Percentiles rank a stretch among this genome's conserved stretches.
Conservation (phyloP, 257 asterid genomes). For the Coffea canephora region DNA sequence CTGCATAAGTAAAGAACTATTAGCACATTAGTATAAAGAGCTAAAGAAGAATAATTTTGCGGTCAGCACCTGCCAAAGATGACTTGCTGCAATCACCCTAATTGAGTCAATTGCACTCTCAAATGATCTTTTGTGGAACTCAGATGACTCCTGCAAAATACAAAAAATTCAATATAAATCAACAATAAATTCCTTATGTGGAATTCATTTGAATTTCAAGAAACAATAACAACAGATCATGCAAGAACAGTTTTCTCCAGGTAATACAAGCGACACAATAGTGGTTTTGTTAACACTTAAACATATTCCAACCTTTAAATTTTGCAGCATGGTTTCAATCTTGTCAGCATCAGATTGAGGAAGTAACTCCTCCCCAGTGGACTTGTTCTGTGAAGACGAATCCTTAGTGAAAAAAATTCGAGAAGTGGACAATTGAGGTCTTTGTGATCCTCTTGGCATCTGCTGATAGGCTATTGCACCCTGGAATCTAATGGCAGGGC, state of each 20-base stretch:
- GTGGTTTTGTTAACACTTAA: slow-evolving; percentile 9
- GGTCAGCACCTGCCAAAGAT: slow-evolving; percentile 89
- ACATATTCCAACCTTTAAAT: slow-evolving; percentile 56
- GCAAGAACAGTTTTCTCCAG: not conserved
- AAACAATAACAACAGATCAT: not conserved
- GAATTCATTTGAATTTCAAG: not conserved
- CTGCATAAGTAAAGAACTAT: slow-evolving; percentile 46
- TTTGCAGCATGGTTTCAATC: slow-evolving; percentile 86
- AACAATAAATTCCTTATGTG: not conserved
- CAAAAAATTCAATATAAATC: slow-evolving; percentile 12
- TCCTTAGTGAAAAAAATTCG: slow-evolving; percentile 4
- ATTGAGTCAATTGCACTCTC: slow-evolving; percentile 78
- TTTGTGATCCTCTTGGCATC: slow-evolving; percentile 65
- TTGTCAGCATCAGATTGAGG: slow-evolving; percentile 92
- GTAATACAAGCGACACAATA: not conserved
- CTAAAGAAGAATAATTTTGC: slow-evolving; percentile 21
- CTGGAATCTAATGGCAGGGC: slow-evolving; percentile 51
- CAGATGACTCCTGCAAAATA: slow-evolving; percentile 71
- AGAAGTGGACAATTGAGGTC: slow-evolving; percentile 44
- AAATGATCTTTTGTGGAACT: slow-evolving; percentile 91
- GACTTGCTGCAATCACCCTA: slow-evolving; percentile 92
- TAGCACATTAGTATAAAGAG: slow-evolving; percentile 21
- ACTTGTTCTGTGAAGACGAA: slow-evolving; percentile 30
- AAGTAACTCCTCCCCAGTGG: slow-evolving; percentile 72
- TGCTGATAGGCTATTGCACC: slow-evolving; percentile 57